Conservation (phyloP, 768 basidiomycete species). For the Cystofilobasidium macerans region DNA sequence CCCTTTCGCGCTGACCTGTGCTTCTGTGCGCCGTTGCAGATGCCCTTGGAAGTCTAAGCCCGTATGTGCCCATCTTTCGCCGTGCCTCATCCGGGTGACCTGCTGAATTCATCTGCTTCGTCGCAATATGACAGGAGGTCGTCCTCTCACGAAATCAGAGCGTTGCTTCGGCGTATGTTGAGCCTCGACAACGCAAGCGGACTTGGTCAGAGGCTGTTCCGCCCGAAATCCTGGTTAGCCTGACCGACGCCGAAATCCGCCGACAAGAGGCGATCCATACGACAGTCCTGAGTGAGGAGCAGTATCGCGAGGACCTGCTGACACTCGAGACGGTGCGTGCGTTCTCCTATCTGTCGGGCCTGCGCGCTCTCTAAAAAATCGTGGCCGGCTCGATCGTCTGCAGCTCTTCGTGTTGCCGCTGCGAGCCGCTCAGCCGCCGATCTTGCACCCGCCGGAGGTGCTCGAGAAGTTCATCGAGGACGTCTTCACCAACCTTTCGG, state of each 20-base stretch:
- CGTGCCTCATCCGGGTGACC: neutral
- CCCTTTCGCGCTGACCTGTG: no score
- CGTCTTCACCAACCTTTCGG: constrained; percentile 78
- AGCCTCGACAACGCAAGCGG: constrained; percentile 24
- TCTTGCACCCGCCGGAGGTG: constrained; percentile 49
- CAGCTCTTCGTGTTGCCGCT: constrained; percentile 71
- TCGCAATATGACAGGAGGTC: neutral
- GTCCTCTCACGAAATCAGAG: constrained; percentile 10
- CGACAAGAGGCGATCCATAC: constrained; percentile 64
- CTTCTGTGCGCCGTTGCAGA: neutral
- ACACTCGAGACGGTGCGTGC: constrained; percentile 56
- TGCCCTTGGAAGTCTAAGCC: neutral
- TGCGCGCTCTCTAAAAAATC: no score
- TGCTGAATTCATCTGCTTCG: neutral
- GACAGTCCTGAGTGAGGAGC: constrained; percentile 75
- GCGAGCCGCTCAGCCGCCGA: constrained; percentile 59
- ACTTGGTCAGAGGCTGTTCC: constrained; percentile 70
- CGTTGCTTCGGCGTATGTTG: neutral
- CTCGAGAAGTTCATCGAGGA: constrained; percentile 78
- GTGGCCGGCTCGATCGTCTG: no score
- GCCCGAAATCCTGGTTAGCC: constrained; percentile 53
- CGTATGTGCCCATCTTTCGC: neutral
- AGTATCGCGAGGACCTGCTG: constrained; percentile 78
- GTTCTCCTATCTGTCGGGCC: constrained; percentile 16
- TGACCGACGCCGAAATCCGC: constrained; percentile 66